Conservation (phyloP, 441 rosid species). For the Erodium texanum region DNA sequence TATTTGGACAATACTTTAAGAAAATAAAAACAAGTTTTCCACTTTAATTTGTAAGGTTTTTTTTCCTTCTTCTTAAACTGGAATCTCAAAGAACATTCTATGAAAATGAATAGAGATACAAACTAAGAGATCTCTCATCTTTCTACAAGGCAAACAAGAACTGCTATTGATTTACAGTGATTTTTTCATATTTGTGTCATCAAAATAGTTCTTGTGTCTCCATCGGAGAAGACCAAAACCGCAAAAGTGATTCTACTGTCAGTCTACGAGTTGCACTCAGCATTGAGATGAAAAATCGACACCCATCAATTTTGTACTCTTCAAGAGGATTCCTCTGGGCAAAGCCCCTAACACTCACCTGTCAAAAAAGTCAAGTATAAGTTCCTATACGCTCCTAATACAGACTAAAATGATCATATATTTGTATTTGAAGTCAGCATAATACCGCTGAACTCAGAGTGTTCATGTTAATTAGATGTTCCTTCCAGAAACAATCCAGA, state of each 20-base stretch:
- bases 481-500: constrained; percentile 86
- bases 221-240: constrained; percentile 74
- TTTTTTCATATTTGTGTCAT: constrained; percentile 18
- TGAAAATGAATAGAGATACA: too few species aligned
- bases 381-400: constrained; percentile 13
- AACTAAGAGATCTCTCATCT: too few species aligned
- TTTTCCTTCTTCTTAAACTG: too few species aligned
- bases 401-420: constrained; percentile 11
- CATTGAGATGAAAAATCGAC: constrained; percentile 92
- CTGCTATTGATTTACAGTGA: too few species aligned
- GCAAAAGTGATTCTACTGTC: constrained; percentile 68
- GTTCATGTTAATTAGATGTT: constrained; percentile 93
- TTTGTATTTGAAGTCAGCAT: background rate
- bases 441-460: constrained; percentile 84
- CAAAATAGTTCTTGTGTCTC: constrained; percentile 64
- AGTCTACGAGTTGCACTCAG: constrained; percentile 82
- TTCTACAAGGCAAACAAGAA: too few species aligned
- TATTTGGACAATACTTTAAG: too few species aligned
- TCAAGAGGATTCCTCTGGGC: constrained; percentile 96
- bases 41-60: too few species aligned
- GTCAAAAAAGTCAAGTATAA: constrained; percentile 23
- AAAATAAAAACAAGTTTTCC: too few species aligned
- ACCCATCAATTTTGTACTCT: constrained; percentile 96
- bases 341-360: constrained; percentile 92
- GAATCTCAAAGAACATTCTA: too few species aligned